Evolutionary conservation across 306 rosid species (phyloP), one percentile per base, ranked within the genome.

Genomic region (Prunus mongolica): DNA sequence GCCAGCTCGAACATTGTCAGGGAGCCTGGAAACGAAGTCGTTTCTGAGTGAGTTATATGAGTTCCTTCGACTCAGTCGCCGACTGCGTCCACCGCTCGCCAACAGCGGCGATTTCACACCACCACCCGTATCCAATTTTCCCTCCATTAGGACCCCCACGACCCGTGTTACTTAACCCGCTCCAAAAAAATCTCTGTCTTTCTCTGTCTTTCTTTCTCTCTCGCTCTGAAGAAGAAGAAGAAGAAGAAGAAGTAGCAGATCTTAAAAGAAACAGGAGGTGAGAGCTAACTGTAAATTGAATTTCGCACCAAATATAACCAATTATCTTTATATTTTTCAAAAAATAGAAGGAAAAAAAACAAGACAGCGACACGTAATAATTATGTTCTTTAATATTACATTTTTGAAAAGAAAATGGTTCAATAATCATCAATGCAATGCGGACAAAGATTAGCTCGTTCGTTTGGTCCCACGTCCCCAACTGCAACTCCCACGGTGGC

Each of bases 1-100:
- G 32, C 62, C 78, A 45, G 83, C 57, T 13, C 85, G 82, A 38
- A 80, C 72, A 51, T 80, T 84, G 1, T 72, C 72, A 13, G 87
- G 87, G 9, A 87, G 85, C 79, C 76, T 78, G 2, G 85, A 61
- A 7, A 80, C 14, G 76, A 87, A 87, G 74, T 84, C 88, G 19
- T 54, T 74, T 71, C 83, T 58, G 65, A 87, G 84, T 2, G 84
- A 74, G 84, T 68, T 72, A 44, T 80, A 84, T 11, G 91, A 87
- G 87, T 82, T 62, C 30, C 64, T 67, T 18, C 88, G 88, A 51
- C 71, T 65, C 18, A 84, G 79, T 19, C 71, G 78, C 34, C 82
- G 69, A 24, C 54, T 66, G n/a, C 80, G 76, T 9, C 72, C 60
- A 1, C 44, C 80, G 69, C 5, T 50, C 16, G 32, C 81, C 22